These are phyloP conservation scores for Deuterostichococcus epilithicus DNA, from an alignment of 139 green algal species.

Conservation along the genomic window DNA sequence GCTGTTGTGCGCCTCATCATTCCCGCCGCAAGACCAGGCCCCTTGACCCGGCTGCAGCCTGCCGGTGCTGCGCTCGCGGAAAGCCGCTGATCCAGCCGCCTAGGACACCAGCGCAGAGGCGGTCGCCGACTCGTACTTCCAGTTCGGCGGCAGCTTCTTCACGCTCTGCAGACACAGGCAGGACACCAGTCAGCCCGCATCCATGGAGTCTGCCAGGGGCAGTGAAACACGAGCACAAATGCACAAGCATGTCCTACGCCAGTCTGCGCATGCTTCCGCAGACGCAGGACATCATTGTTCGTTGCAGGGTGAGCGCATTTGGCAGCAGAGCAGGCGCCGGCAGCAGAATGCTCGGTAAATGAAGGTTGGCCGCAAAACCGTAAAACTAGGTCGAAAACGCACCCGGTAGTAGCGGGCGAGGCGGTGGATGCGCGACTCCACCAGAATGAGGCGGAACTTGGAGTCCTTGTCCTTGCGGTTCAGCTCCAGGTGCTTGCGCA, in stretches of 20 bases:
- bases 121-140: conserved; percentile 95
- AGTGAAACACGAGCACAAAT: not conserved
- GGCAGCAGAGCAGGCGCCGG: too few relatives aligned
- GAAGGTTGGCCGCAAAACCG: too few relatives aligned
- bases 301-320: too few relatives aligned
- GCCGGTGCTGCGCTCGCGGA: too few relatives aligned
- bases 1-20: too few relatives aligned
- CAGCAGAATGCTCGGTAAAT: too few relatives aligned
- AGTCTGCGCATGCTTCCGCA: not conserved
- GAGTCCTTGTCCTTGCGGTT: conserved; percentile 96
- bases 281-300: too few relatives aligned
- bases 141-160: conserved; percentile 86
- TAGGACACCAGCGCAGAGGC: conserved; percentile 80
- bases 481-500: conserved; percentile 98
- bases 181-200: too few relatives aligned
- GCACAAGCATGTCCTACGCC: not conserved
- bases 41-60: too few relatives aligned
- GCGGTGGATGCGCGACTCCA: conserved; percentile 97
- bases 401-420: conserved; percentile 99
- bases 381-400: too few relatives aligned
- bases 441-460: conserved; percentile 85
- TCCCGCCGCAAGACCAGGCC: too few relatives aligned
- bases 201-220: too few relatives aligned
- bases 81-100: not conserved
- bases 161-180: conserved; percentile 28